Conservation (phyloP, 192 early-diverging fungal genomes). For the Coemansia sp. region DNA sequence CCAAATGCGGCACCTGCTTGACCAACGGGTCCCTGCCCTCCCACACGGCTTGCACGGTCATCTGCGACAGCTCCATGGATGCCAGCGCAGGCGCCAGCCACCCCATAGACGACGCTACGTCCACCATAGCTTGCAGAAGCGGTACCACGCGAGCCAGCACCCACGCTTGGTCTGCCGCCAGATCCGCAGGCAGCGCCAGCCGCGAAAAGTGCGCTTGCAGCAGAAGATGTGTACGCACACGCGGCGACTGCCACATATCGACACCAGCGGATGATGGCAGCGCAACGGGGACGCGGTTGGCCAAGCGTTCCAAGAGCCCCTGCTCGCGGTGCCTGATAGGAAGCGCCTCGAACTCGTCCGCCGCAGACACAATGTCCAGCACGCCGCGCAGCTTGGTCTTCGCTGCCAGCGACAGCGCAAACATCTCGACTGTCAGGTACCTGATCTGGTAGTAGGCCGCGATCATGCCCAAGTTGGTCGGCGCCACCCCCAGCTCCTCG, state of each 20-base stretch:
- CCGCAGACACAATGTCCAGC: constrained; percentile 90
- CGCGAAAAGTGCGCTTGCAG: constrained; percentile 96
- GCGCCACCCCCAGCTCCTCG: constrained; percentile 53
- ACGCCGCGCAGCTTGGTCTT: constrained; percentile 89
- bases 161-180: constrained; percentile 86
- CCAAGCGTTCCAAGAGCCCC: constrained; percentile 69
- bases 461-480: constrained; percentile 96
- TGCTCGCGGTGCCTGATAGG: constrained; percentile 96
- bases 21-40: constrained; percentile 83
- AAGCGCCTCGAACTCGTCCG: constrained; percentile 89
- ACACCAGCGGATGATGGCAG: constrained; percentile 12
- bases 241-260: constrained; percentile 72
- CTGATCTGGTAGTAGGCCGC: constrained; percentile 96
- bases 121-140: constrained; percentile 89
- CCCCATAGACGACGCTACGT: constrained; percentile 89
- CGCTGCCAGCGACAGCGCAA: constrained; percentile 80
- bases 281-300: constrained; percentile 75
- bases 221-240: constrained; percentile 89
- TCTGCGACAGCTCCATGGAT: constrained; percentile 97
- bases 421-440: constrained; percentile 91
- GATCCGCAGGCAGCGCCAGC: constrained; percentile 82
- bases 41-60: constrained; percentile 97
- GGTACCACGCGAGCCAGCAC: constrained; percentile 68
- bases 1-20: constrained; percentile 90
- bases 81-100: constrained; percentile 88